Evolutionary conservation across 805 yeast species (phyloP), one percentile per base, ranked within the genome.

Genomic region (Teunomyces pallodes): DNA sequence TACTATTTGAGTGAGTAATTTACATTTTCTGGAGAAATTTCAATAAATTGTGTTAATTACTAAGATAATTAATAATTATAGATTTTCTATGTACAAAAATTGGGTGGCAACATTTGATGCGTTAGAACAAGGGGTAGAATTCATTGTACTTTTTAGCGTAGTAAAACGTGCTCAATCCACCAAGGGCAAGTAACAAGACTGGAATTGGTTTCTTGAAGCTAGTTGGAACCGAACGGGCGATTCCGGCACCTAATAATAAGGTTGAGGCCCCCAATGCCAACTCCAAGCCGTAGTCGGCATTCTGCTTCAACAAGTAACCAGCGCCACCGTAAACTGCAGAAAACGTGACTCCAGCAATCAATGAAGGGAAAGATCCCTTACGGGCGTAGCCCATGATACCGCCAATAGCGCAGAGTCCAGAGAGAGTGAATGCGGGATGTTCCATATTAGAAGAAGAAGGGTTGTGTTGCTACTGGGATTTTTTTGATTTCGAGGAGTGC

Each of bases 281-380:
- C 62, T 87, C 91, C 54, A 91, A 75, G 39, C 97, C 97, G 67
- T 80, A 81, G 61, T 87, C 90, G 51, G 81, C 83, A 62, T 89
- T 87, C 46, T 83, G 70, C 54, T 80, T 77, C 52, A 90, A 70
- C 54, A 91, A 74, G 66, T 89, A 87, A 13, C 96, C 92, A 2
- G 90, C 84, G 49, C 73, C 61, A n/a, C 86, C 87, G 61, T 79
- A 87, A 26, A 81, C 60, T 2, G 79, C 71, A 10, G 86, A 75
- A 53, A 87, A 72, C 1, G 82, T 66, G 8, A 80, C 54, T 35
- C 97, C 97, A 1, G 92, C 96, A 42, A 82, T 69, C 46, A 91
- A 74, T 0, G 96, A 89, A 17, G 96, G 95, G 32, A 84, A 60
- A 1, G 96, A 87, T 9, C 85, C 80, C 57, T 86, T 86, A 55